These are phyloP conservation scores for Pterocarpus macrocarpus DNA, from an alignment of 306 rosid species.

Conservation along the genomic window DNA sequence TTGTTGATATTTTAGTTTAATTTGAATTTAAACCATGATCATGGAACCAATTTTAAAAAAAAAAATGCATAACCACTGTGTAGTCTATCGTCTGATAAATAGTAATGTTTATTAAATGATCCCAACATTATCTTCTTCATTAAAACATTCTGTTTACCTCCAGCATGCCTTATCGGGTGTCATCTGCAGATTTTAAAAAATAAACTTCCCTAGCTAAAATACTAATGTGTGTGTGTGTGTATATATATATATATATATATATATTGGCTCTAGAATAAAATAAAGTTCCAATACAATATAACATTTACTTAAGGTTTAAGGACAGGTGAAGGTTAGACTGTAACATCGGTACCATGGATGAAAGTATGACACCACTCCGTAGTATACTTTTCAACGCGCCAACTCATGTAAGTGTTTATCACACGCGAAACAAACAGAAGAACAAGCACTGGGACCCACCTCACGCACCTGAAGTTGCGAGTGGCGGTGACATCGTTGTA, in stretches of 20 bases:
- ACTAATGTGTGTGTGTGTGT: too few species aligned
- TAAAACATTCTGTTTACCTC: not conserved
- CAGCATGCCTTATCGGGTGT: not conserved
- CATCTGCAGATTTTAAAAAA: not conserved
- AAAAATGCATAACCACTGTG: too few species aligned
- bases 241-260: too few species aligned
- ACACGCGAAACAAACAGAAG: not conserved
- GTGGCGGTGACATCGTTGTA: not conserved
- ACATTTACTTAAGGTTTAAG: slow-evolving; percentile 23
- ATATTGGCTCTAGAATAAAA: not conserved
- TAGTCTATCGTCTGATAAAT: too few species aligned
- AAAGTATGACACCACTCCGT: not conserved
- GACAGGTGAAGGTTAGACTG: slow-evolving; percentile 11
- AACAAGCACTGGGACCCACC: not conserved
- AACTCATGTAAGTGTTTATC: not conserved
- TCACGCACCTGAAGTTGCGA: not conserved
- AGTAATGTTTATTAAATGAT: not conserved
- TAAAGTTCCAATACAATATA: not conserved
- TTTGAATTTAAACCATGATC: too few species aligned
- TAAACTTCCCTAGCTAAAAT: too few species aligned
- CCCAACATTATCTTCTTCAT: not conserved
- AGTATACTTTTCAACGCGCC: not conserved
- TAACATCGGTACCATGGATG: not conserved
- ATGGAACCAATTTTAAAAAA: too few species aligned
- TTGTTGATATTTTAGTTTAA: too few species aligned